Evolutionary conservation across 73 alveolate species (phyloP), one percentile per base, ranked within the genome.

Genomic region (Paramecium octaurelia): DNA sequence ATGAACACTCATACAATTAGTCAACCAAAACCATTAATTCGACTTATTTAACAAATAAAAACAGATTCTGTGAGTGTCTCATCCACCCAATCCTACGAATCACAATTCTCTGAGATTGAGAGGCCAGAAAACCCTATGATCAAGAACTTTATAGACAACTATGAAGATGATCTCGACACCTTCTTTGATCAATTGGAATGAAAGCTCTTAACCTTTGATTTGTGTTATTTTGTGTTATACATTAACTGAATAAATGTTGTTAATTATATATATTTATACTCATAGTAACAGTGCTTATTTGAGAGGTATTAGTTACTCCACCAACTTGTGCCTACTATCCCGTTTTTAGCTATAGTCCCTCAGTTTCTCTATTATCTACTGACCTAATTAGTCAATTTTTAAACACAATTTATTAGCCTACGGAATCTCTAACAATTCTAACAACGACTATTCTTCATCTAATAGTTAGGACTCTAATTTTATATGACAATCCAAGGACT

Each of bases 81-180:
- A 35, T 73, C 87, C 4, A 73, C 59, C 12, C 21, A 73, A 73
- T 73, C 87, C 6, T 29, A 34, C 40, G 87, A 73, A 5, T 73
- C 87, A 35, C 18, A 34, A n/a, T 73, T 73, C 46, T 16, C 87
- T 73, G 87, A 73, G 5, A 31, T 73, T 35, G 87, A 73, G 59
- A 73, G 87, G 20, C 87, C 87, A 36, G 54, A 73, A 40, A 73
- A 73, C 46, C 87, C 87, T 73, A 73, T 73, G 87, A 23, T 43
- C 34, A 35, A 73, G 46, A 73, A 73, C 87, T 73, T 73, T 36
- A 40, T 21, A 73, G 87, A 73, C 34, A 73, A 35, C 54, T 14
- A 34, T 73, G 87, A 36, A 73, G 69, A 54, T 54, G 87, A 73
- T 40, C 87, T 73, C 59, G 87, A 73, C 57, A 40, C 36, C 87